A percentile compares a stretch with the other conserved stretches of the same genome.
phyloP scores from a whole-genome alignment of 805 yeast species.

The Crinitomyces ghanaensis region DNA sequence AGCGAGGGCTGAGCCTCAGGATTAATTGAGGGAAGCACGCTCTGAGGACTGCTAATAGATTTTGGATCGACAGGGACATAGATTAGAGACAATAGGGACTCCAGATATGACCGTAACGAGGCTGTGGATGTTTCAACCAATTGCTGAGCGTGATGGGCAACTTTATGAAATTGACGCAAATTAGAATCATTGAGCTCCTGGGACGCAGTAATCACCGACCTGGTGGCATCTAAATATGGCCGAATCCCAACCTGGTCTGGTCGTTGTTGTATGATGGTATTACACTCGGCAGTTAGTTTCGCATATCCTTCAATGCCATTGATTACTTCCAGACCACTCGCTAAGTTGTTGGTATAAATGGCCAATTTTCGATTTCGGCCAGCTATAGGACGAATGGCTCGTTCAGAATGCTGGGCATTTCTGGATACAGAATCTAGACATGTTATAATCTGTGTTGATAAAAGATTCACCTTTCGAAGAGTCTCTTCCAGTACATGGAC shows the following conservation, averaged over 20 bases:
- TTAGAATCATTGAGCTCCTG: constrained; percentile 17
- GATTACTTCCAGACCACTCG: constrained; percentile 30
- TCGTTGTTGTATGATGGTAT: constrained; percentile 22
- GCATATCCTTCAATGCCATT: constrained; percentile 31
- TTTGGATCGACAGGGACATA: constrained; percentile 37
- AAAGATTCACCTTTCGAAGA: constrained; percentile 42
- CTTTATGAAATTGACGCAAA: constrained; percentile 44
- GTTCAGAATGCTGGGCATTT: constrained; percentile 45
- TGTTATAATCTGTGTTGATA: constrained; percentile 43
- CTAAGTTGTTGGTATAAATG: constrained; percentile 39
- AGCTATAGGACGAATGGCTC: constrained; percentile 61
- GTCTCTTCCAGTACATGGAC: constrained; percentile 72
- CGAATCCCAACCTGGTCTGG: constrained; percentile 18
- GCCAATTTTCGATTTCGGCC: constrained; percentile 48
- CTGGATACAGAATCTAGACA: constrained; percentile 44
- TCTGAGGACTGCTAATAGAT: constrained; percentile 30
- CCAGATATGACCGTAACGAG: constrained; percentile 40
- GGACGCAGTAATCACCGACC: constrained; percentile 16
- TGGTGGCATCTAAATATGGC: constrained; percentile 17
- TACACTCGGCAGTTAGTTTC: constrained; percentile 31
- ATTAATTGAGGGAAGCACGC: constrained; percentile 22
- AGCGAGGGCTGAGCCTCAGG: constrained; percentile 25
- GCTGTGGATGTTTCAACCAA: constrained; percentile 47
- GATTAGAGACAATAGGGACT: constrained; percentile 30
- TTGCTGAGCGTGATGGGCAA: constrained; percentile 42